A percentile compares a stretch with the other conserved stretches of the same genome.
These are phyloP conservation scores for Xylariaceae sp. DNA, from an alignment of 2,329 filamentous ascomycete species.

Conservation along the genomic window DNA sequence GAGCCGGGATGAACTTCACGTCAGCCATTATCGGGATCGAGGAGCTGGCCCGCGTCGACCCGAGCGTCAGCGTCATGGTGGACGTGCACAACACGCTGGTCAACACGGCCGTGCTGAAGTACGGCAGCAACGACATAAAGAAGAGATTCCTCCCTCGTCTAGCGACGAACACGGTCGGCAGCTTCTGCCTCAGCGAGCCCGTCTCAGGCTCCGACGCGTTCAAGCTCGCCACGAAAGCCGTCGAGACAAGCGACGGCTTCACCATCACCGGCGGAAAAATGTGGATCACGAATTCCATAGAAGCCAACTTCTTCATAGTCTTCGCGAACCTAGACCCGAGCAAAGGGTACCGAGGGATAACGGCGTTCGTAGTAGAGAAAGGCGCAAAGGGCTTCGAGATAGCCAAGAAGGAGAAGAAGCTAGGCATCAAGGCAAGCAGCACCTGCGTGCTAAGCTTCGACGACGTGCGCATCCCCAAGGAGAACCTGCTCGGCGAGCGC, in stretches of 20 bases:
- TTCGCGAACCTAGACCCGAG: constrained; percentile 92
- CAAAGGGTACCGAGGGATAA: constrained; percentile 95
- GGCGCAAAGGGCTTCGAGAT: constrained; percentile 83
- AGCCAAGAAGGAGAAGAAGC: constrained; percentile 99
- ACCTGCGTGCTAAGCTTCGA: constrained; percentile 98
- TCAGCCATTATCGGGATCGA: constrained; percentile 94
- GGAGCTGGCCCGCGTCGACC: constrained; percentile 89
- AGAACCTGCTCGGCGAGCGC: constrained; percentile 81
- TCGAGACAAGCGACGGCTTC: constrained; percentile 78
- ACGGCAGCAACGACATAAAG: constrained; percentile 71
- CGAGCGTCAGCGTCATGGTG: constrained; percentile 88
- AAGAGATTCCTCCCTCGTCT: constrained; percentile 85
- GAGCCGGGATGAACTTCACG: constrained; percentile 98
- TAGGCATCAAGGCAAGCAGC: constrained; percentile 91
- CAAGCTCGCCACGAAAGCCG: constrained; percentile 85
- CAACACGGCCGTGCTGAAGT: constrained; percentile 88
- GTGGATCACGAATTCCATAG: constrained; percentile 99
- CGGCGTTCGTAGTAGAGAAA: constrained; percentile 93
- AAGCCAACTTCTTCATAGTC: constrained; percentile 93
- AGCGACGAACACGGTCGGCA: constrained; percentile 84
- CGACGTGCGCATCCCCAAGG: constrained; percentile 84
- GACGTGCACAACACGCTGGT: constrained; percentile 98
- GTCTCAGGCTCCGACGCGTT: constrained; percentile 94
- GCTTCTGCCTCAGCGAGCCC: constrained; percentile 90
- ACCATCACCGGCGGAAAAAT: constrained; percentile 91